Evolutionary conservation across 148 eudicot species (phyloP).

Genomic region (Polygonum maritimum): DNA sequence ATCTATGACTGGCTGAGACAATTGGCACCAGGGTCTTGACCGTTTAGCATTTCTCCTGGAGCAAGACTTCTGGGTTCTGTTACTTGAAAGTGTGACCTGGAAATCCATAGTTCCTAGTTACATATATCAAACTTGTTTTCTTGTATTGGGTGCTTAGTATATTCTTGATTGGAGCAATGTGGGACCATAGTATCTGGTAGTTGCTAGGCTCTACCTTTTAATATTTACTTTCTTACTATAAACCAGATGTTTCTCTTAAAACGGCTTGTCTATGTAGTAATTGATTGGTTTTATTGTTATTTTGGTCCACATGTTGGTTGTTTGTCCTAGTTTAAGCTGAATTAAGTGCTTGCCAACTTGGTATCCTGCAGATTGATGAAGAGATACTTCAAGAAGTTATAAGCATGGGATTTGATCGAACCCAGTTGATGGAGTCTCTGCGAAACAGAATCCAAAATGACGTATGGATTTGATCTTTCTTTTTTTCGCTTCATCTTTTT

Average conservation of each 20-base stretch:
- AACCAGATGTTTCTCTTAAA: not conserved
- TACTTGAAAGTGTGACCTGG: not conserved
- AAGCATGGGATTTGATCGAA: slow-evolving; percentile 67
- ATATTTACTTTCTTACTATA: not conserved
- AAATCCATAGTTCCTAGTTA: not conserved
- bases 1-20: not conserved
- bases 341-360: not conserved
- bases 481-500: not conserved
- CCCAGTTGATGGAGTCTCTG: slow-evolving; percentile 62
- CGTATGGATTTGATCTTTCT: slow-evolving; percentile 25
- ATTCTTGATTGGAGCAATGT: not conserved
- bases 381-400: slow-evolving; percentile 71
- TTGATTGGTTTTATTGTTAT: not conserved
- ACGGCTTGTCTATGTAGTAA: not conserved
- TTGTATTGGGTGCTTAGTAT: not conserved
- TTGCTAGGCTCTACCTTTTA: not conserved
- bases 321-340: not conserved
- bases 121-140: not conserved
- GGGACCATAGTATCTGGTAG: not conserved
- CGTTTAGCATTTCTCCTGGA: not conserved
- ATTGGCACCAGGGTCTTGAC: not conserved
- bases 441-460: slow-evolving; percentile 78
- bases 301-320: not conserved
- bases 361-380: slow-evolving; percentile 53
- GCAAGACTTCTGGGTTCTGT: not conserved